phyloP scores from a whole-genome alignment of 345 rosid genomes.

The Syzygium aromaticum region DNA sequence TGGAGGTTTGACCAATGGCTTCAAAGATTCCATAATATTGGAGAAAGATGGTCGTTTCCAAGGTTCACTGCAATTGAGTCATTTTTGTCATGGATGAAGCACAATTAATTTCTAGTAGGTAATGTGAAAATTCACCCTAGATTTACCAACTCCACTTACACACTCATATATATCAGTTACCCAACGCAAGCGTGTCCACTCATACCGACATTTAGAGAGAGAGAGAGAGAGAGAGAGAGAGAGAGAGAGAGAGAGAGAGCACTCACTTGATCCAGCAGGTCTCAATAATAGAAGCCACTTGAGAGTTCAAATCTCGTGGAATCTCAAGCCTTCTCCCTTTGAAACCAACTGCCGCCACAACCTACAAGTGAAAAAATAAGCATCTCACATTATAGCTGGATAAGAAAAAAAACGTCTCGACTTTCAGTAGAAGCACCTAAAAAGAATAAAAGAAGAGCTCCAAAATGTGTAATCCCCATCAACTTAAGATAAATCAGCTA shows the following conservation, averaged over 20 bases:
- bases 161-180: not conserved
- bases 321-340: conserved; percentile 87
- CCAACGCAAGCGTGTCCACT: not conserved
- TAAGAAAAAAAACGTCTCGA: not conserved
- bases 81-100: not conserved
- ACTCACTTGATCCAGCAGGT: conserved; percentile 90
- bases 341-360: conserved; percentile 99
- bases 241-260: not conserved
- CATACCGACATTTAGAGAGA: not conserved
- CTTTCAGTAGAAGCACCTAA: not conserved
- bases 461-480: not conserved
- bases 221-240: not conserved
- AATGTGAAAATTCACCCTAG: not conserved
- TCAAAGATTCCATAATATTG: conserved; percentile 72
- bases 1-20: conserved; percentile 57
- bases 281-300: conserved; percentile 76
- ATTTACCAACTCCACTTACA: not conserved
- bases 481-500: not conserved
- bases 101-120: not conserved
- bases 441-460: not conserved
- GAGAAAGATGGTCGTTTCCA: conserved; percentile 97
- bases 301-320: conserved; percentile 75
- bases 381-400: not conserved
- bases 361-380: conserved; percentile 31
- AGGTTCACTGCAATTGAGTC: conserved; percentile 54